Evolutionary conservation across 1,284 basidiomycete species (phyloP).

Genomic region (Anthracocystis walkeri): DNA sequence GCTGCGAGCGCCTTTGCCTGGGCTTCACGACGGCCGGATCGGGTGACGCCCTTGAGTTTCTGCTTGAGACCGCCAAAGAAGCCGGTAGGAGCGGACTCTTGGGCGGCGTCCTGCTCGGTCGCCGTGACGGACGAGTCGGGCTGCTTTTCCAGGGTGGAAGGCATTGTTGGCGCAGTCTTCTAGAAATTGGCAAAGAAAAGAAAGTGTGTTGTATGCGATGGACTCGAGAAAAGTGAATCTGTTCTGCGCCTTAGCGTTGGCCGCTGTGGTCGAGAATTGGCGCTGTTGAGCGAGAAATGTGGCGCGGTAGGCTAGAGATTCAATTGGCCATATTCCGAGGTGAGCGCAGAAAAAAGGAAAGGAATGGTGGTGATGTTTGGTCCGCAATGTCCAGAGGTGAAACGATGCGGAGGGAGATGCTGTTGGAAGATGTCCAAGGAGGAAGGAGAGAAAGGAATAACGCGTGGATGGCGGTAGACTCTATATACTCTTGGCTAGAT

Average conservation of each 20-base stretch:
- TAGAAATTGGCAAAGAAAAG: neutral
- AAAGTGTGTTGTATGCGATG: neutral
- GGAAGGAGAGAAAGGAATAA: neutral
- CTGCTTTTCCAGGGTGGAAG: slow-evolving; percentile 16
- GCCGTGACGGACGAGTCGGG: slow-evolving; percentile 9
- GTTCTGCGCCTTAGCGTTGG: neutral
- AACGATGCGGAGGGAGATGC: slow-evolving; percentile 1
- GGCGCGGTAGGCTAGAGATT: slow-evolving; percentile 8
- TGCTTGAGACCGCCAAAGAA: slow-evolving; percentile 43
- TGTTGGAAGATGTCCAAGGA: slow-evolving; percentile 1
- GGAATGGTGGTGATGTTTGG: neutral
- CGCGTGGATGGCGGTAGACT: neutral
- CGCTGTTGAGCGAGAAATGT: slow-evolving; percentile 13
- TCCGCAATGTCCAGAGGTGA: neutral
- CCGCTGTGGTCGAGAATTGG: neutral
- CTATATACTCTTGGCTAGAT: slow-evolving; percentile 14
- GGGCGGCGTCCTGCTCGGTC: slow-evolving; percentile 1
- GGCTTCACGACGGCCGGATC: slow-evolving; percentile 46
- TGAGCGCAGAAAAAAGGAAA: neutral
- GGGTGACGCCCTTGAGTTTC: slow-evolving; percentile 40
- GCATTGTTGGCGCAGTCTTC: slow-evolving; percentile 8
- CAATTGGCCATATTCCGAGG: slow-evolving; percentile 22
- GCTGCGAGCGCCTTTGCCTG: slow-evolving; percentile 53
- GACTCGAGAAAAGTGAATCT: neutral
- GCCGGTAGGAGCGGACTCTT: slow-evolving; percentile 11